Conservation (phyloP, 345 rosid species). For the Hypericum androsaemum region DNA sequence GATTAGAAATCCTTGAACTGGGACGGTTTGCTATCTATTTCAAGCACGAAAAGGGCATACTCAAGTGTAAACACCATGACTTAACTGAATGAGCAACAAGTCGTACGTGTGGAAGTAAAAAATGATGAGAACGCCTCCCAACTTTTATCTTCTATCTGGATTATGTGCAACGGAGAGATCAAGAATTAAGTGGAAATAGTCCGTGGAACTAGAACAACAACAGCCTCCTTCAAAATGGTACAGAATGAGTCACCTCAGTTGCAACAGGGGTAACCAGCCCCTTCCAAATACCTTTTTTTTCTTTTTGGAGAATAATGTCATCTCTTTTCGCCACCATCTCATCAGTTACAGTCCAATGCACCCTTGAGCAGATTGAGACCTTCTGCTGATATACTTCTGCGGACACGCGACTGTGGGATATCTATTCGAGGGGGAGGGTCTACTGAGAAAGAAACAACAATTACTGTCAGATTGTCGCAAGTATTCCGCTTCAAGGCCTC, state of each 20-base stretch:
- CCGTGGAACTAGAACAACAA: conserved; percentile 9
- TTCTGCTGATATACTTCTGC: conserved; percentile 1
- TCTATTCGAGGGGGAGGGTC: conserved; percentile 4
- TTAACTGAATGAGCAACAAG: conserved; percentile 9
- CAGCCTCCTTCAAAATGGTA: conserved; percentile 17
- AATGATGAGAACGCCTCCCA: conserved; percentile 4
- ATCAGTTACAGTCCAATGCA: not conserved
- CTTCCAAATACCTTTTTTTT: too few relatives aligned
- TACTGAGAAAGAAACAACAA: conserved; percentile 18
- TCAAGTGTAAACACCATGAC: not conserved
- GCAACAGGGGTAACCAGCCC: conserved; percentile 10
- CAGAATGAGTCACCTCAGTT: conserved; percentile 23
- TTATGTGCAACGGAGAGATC: conserved; percentile 21
- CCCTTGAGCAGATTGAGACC: conserved; percentile 3
- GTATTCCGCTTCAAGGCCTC: conserved; percentile 19
- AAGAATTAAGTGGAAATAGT: conserved; percentile 2
- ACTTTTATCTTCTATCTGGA: conserved; percentile 1
- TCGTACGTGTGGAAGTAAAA: not conserved
- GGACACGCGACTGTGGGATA: not conserved
- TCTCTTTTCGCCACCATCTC: not conserved
- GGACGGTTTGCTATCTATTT: too few relatives aligned
- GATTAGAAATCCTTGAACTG: too few relatives aligned
- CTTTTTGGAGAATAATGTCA: too few relatives aligned
- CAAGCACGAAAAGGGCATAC: not conserved
- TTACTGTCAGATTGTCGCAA: conserved; percentile 19